Conservation (phyloP, 129 eudicot genomes). For the Flaveria bidentis region DNA sequence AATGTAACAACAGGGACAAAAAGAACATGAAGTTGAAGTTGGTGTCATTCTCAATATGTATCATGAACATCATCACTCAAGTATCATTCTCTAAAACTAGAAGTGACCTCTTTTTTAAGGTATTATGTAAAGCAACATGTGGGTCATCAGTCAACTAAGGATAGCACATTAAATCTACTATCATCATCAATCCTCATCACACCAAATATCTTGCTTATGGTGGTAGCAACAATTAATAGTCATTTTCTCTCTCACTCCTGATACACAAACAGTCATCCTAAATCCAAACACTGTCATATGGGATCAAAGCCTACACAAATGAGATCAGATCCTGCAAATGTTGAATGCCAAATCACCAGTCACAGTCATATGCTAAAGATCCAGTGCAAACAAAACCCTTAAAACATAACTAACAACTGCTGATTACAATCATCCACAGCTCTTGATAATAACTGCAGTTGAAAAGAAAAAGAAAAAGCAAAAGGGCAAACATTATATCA, state of each 20-base stretch:
- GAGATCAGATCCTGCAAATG: neutral
- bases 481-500: neutral
- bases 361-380: constrained; percentile 1
- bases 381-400: neutral
- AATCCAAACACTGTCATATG: neutral
- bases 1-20: neutral
- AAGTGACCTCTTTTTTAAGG: neutral
- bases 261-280: neutral
- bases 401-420: neutral
- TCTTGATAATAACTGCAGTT: neutral
- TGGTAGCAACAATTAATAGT: neutral
- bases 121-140: neutral
- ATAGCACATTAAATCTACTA: neutral
- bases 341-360: neutral
- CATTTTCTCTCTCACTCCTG: neutral
- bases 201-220: neutral
- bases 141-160: neutral
- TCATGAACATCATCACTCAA: neutral
- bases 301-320: neutral
- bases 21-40: neutral
- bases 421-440: neutral
- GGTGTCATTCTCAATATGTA: neutral
- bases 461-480: too few species aligned
- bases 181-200: neutral
- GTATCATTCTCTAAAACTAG: neutral